A percentile compares a stretch with the other conserved stretches of the same genome.
These are phyloP conservation scores for Rauvolfia tetraphylla DNA, from an alignment of 257 asterid species.

Conservation along the genomic window DNA sequence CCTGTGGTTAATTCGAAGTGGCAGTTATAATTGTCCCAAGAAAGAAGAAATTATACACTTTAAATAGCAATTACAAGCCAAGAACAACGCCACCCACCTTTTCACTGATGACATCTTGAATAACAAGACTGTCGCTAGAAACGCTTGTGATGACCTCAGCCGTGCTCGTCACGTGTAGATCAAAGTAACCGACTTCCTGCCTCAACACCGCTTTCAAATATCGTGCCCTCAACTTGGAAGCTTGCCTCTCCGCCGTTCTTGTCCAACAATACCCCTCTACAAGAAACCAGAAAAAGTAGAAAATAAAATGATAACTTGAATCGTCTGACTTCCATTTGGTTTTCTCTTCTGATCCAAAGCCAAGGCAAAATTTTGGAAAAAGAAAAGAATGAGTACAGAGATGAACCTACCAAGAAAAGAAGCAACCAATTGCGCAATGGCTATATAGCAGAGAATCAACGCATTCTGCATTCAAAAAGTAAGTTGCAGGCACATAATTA, in stretches of 20 bases:
- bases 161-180: slow-evolving; percentile 76
- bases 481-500: not conserved
- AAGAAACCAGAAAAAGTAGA: not conserved
- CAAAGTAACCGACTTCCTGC: slow-evolving; percentile 94
- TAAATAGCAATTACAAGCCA: not conserved
- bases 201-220: slow-evolving; percentile 85
- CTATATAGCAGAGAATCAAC: slow-evolving; percentile 67
- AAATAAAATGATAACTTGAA: no score
- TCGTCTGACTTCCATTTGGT: not conserved
- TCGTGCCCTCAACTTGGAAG: slow-evolving; percentile 59
- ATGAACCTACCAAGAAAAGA: slow-evolving; percentile 66
- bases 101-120: slow-evolving; percentile 86
- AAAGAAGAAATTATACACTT: not conserved
- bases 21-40: not conserved
- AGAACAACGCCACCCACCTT: slow-evolving; percentile 39
- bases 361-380: not conserved
- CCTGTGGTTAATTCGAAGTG: slow-evolving; percentile 29
- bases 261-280: slow-evolving; percentile 99
- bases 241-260: slow-evolving; percentile 93
- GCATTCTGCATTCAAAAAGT: slow-evolving; percentile 62
- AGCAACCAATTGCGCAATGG: slow-evolving; percentile 66
- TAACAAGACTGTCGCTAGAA: slow-evolving; percentile 72
- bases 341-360: not conserved
- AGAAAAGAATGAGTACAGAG: not conserved
- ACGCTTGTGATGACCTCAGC: slow-evolving; percentile 79